These are phyloP conservation scores for Rhodomyrtus psidioides DNA, from an alignment of 441 rosid species.

Conservation along the genomic window DNA sequence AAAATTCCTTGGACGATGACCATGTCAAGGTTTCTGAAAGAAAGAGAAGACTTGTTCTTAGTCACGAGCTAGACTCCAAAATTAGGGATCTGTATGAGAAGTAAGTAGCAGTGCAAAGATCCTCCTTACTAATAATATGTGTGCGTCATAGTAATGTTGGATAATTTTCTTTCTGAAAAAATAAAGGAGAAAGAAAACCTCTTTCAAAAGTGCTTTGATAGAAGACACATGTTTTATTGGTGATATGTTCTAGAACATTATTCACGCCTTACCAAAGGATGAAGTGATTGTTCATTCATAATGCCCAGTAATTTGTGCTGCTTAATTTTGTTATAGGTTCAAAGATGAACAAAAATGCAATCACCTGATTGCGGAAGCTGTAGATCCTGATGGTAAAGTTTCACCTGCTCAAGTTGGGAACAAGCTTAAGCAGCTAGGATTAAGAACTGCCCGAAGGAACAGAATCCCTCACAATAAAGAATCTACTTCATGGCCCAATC, in stretches of 20 bases:
- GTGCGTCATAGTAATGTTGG: neutral
- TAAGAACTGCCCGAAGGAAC: slow-evolving; percentile 41
- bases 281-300: neutral
- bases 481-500: slow-evolving; percentile 13
- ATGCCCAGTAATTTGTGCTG: neutral
- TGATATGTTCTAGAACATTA: neutral
- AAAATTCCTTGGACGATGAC: slow-evolving; percentile 25
- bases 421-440: slow-evolving; percentile 88
- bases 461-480: slow-evolving; percentile 27
- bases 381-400: slow-evolving; percentile 65
- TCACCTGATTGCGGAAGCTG: slow-evolving; percentile 55
- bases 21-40: slow-evolving; percentile 34
- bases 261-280: neutral
- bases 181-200: neutral
- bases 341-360: slow-evolving; percentile 60
- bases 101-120: slow-evolving; percentile 32
- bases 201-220: neutral
- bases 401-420: slow-evolving; percentile 80
- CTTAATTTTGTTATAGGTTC: slow-evolving; percentile 39
- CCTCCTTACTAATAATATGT: neutral
- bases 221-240: neutral
- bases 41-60: slow-evolving; percentile 58
- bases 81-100: slow-evolving; percentile 66
- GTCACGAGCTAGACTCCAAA: slow-evolving; percentile 51
- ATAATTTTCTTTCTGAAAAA: neutral